Base-by-base conservation (phyloP, 345 rosid species). In the Lepidium aucheri region DNA sequence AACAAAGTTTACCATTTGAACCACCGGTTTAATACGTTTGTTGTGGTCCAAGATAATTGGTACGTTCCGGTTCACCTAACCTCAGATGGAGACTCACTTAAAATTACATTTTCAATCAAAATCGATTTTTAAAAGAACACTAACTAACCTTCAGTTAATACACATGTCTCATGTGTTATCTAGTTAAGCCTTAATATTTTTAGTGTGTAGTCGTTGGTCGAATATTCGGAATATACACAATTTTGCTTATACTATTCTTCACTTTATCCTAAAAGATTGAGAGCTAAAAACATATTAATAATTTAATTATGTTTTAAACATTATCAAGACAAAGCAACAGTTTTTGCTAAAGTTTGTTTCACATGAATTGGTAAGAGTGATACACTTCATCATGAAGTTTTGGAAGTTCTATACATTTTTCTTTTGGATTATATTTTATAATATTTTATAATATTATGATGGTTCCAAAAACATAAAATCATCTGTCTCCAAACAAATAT, bases 11-110 rank as follows among this genome's bases (percentile, higher is more conserved):
- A 8, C 56, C 14, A 36, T 17, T 53, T 47, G 35, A 56, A 62
- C 28, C 22, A 12, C 11, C 46, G 42, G 69, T 53, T 52, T 50
- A 43, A 9, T 40, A 30, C 8, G 35, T 60, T 49, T 39, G 47
- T 6, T 47, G 14, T 35, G 49, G 22, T 33, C 55, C 43, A 30
- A 3, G 14, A n/a, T 41, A 24, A 24, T 24, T 26, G 43, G 18
- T 51, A 53, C 54, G 33, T 54, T 45, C 36, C 75, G 69, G 63
- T 70, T 70, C 57, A 70, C 51, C 63, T 28, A 54, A 45, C 64
- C 26, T 33, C 35, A 44, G 50, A 45, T 52, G 53, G 28, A 61
- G 16, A 53, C 24, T 14, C 7, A 26, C 24, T 46, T 8, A n/a
- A n/a, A 36, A 36, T 6, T 3, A 12, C 4, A 8, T 35, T 57